Base-by-base conservation (phyloP, 805 yeast genomes). In the Saccharomyces kudriavzevii region DNA sequence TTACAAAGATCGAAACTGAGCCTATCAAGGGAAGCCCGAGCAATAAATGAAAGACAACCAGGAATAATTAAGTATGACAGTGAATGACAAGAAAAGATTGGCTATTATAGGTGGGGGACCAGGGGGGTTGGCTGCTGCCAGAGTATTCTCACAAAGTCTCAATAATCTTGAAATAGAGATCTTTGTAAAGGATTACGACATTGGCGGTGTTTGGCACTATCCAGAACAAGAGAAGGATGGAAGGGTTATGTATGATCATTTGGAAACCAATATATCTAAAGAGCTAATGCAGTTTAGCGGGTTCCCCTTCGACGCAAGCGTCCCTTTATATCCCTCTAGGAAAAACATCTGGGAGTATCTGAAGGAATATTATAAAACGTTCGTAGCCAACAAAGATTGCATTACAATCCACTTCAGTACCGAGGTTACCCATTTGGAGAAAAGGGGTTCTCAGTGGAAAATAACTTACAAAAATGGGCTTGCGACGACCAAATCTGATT, bases 141-240 rank as follows among this genome's bases (percentile, higher is more conserved):
- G 83, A 54, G 88, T 90, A 0, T 71, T 88, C 10, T 58, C 78
- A 6, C 77, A 73, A 9, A 90, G 84, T 58, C 71, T 73, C 20
- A 61, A 67, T 1, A 64, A 70, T 2, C 77, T 78, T 57, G 70
- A 74, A 47, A 74, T 87, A 49, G 79, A 77, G 26, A 73, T 85
- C 4, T 86, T 76, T 62, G 96, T 87, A 58, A 73, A 78, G 48
- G 75, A 86, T 56, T 58, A 70, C 6, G 66, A 68, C n/a, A 64
- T 78, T n/a, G 96, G 96, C 13, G 96, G 96, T 0, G 71, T 88
- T 8, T 89, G 96, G 96, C 79, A 82, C 63, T 85, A 75, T 73
- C 52, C 73, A 65, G 52, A 71, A 47, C 49, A 57, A 49, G 63
- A 54, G 3, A 65, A 65, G 45, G 52, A 59, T 40, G 49, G 53